Evolutionary conservation across 768 basidiomycete genomes (phyloP), one percentile per base, ranked within the genome.

Genomic region (Lactifluus subvellereus): DNA sequence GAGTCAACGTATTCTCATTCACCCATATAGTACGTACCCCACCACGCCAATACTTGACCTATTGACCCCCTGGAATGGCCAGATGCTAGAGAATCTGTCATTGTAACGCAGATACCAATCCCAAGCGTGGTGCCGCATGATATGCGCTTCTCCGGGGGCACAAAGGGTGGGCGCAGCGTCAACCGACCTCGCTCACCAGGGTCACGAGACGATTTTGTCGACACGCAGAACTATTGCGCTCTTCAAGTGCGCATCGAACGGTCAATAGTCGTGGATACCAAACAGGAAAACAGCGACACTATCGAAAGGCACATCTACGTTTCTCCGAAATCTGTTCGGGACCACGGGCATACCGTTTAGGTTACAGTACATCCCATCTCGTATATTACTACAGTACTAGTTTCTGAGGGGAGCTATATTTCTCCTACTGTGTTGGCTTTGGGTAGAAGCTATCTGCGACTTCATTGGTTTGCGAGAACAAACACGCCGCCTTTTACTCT

Each of bases 1-100:
- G 74, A 71, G 70, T 61, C 74, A 75, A 56, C 69, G 70, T 13
- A 69, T 75, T 63, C 69, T 75, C 54, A 73, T 74, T 50, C 72
- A 74, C 47, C 70, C 73, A 27, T 72, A 69, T 30, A 68, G 74
- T 73, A 67, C 61, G 71, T 56, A 10, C 43, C 18, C n/a, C 18
- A 40, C 38, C 38, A 11, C 27, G 38, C 38, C 9, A 4, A 40
- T 2, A 38, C 37, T 10, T 10, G 37, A 6, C 7, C 2, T 38
- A 38, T 45, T 45, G 18, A 45, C 43, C 20, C n/a, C 6, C 6
- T n/a, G 43, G n/a, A 20, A 7, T 43, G n/a, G n/a, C n/a, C n/a
- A n/a, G n/a, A n/a, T n/a, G n/a, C n/a, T n/a, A n/a, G n/a, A n/a
- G n/a, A n/a, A n/a, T n/a, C n/a, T n/a, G n/a, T n/a, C n/a, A n/a